Evolutionary conservation across 2,329 filamentous ascomycete genomes (phyloP).

Genomic region (Alternaria alternata): DNA sequence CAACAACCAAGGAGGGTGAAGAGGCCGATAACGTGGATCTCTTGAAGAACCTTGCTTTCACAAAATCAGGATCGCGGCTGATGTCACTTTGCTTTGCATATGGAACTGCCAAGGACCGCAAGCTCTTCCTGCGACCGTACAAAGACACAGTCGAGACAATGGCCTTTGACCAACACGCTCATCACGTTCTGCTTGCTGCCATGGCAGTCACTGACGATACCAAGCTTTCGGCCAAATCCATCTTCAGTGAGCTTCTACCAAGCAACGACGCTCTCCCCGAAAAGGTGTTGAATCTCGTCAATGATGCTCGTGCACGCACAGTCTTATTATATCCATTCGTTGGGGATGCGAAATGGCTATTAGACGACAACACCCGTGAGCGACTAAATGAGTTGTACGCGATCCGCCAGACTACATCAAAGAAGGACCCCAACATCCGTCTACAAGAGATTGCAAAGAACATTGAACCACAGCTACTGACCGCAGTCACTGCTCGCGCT

Average conservation of each 20-base stretch:
- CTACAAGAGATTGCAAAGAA: conserved; percentile 78
- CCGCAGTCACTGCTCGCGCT: conserved; percentile 74
- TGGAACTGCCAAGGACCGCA: conserved; percentile 90
- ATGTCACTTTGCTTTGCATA: conserved; percentile 84
- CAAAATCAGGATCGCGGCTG: conserved; percentile 82
- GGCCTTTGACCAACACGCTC: conserved; percentile 79
- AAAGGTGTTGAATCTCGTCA: conserved; percentile 70
- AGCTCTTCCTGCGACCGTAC: conserved; percentile 85
- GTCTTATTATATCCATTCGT: conserved; percentile 84
- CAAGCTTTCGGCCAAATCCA: conserved; percentile 81
- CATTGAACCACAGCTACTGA: conserved; percentile 77
- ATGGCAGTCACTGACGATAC: conserved; percentile 96
- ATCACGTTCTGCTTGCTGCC: conserved; percentile 82
- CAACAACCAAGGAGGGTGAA: conserved; percentile 69
- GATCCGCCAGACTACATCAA: conserved; percentile 84
- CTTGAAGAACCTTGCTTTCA: conserved; percentile 95
- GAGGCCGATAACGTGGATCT: conserved; percentile 66
- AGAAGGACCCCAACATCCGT: conserved; percentile 83
- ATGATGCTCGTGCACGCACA: conserved; percentile 70
- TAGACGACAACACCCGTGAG: conserved; percentile 69
- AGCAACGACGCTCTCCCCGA: conserved; percentile 61
- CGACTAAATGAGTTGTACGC: conserved; percentile 79
- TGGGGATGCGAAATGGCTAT: conserved; percentile 67
- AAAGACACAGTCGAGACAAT: conserved; percentile 89
- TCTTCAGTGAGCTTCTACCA: conserved; percentile 84